Evolutionary conservation across 192 early-diverging fungal species (phyloP).

Genomic region (Entomortierella chlamydospora): DNA sequence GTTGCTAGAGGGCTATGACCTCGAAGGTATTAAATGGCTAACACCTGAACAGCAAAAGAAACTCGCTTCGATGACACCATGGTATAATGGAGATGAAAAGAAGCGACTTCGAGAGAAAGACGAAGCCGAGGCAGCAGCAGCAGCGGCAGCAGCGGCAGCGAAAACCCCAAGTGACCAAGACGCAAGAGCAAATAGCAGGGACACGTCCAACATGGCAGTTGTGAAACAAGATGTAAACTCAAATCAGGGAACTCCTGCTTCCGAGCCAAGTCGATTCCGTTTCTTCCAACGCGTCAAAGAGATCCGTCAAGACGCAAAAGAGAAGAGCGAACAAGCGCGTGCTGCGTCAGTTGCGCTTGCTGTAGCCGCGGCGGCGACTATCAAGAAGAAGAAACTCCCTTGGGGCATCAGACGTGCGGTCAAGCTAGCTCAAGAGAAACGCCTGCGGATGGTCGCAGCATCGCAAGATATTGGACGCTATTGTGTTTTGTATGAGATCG

Average conservation of each 20-base stretch:
- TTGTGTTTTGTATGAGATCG: slow-evolving; percentile 31
- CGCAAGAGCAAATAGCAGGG: background rate
- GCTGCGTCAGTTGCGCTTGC: background rate
- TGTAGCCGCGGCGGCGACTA: background rate
- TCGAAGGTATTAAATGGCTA: background rate
- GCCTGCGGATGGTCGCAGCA: slow-evolving; percentile 17
- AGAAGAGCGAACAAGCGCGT: slow-evolving; percentile 5
- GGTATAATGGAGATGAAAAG: slow-evolving; percentile 19
- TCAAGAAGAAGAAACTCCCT: slow-evolving; percentile 20
- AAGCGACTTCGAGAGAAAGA: slow-evolving; percentile 5
- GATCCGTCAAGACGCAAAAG: background rate
- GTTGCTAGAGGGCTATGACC: slow-evolving; percentile 4
- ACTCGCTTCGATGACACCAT: background rate
- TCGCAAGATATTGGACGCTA: slow-evolving; percentile 51
- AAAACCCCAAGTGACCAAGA: background rate
- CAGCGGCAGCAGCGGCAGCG: too few species aligned
- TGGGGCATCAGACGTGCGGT: slow-evolving; percentile 11
- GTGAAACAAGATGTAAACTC: background rate
- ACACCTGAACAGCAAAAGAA: background rate
- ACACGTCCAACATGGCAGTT: background rate
- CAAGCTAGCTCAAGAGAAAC: slow-evolving; percentile 20
- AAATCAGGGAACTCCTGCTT: background rate
- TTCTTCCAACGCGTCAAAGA: slow-evolving; percentile 12
- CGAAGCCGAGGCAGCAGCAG: background rate
- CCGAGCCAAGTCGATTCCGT: slow-evolving; percentile 6